Evolutionary conservation across 2,329 filamentous ascomycete genomes (phyloP).

Genomic region (Cytospora mali): DNA sequence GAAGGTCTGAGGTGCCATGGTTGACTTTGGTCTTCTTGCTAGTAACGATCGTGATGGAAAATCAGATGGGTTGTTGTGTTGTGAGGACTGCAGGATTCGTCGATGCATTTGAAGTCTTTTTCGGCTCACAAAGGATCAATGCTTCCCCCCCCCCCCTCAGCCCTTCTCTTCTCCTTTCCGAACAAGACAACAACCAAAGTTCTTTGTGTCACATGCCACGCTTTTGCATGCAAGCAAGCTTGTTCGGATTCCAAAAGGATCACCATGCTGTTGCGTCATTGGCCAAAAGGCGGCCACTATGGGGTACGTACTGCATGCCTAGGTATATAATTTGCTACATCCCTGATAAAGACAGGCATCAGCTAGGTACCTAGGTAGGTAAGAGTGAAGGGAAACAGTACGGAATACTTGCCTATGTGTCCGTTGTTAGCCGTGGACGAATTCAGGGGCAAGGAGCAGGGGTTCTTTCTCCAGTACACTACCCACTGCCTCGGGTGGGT

Average conservation of each 20-base stretch:
- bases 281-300: not conserved
- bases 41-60: not conserved
- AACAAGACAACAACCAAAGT: not conserved
- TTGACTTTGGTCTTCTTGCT: not conserved
- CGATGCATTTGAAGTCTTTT: not conserved
- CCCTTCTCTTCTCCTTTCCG: not conserved
- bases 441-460: not conserved
- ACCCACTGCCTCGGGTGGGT: not conserved
- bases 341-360: too few relatives aligned
- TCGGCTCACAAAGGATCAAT: not conserved
- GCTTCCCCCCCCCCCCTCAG: not conserved
- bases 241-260: not conserved
- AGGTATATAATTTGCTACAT: too few relatives aligned
- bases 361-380: not conserved
- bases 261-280: slow-evolving; percentile 9
- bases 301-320: not conserved
- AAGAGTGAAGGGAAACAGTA: not conserved
- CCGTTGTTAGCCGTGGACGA: not conserved
- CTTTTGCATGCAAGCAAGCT: not conserved
- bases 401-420: not conserved
- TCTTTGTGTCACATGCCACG: not conserved
- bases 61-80: not conserved
- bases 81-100: not conserved
- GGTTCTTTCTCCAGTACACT: not conserved
- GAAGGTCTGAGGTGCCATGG: slow-evolving; percentile 23